A percentile compares a stretch with the other conserved stretches of the same genome.
Conservation (phyloP, 2,329 filamentous ascomycete species). For the Neocucurbitaria cava region DNA sequence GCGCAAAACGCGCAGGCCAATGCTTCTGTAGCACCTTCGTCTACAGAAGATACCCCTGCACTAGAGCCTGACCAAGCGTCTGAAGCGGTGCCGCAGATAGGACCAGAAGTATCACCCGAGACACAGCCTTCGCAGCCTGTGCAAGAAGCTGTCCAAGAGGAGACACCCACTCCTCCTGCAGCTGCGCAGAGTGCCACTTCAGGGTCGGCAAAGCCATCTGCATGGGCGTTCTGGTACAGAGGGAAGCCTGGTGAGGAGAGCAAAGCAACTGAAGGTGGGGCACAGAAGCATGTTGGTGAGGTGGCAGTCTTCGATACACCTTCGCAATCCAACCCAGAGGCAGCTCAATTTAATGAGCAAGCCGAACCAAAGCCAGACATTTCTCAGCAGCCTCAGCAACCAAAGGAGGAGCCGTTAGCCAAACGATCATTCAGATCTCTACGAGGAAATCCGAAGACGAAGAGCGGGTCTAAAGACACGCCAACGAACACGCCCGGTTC, state of each 20-base stretch:
- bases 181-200: constrained; percentile 26
- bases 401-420: constrained; percentile 26
- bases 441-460: constrained; percentile 39
- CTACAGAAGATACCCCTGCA: constrained; percentile 7
- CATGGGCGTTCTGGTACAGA: constrained; percentile 83
- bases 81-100: constrained; percentile 4
- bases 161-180: constrained; percentile 3
- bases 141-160: constrained; percentile 9
- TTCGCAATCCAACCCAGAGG: constrained; percentile 58
- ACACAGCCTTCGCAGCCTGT: not conserved
- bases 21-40: constrained; percentile 22
- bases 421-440: constrained; percentile 43
- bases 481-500: constrained; percentile 29
- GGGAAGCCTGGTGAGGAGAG: constrained; percentile 60
- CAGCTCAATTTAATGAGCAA: constrained; percentile 59
- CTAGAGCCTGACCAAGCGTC: constrained; percentile 14
- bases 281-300: constrained; percentile 61
- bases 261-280: constrained; percentile 64
- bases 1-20: constrained; percentile 52
- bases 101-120: not conserved
- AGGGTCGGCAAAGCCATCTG: constrained; percentile 61
- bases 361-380: constrained; percentile 30
- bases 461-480: constrained; percentile 26
- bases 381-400: constrained; percentile 24
- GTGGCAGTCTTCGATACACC: constrained; percentile 59